Conservation (phyloP, 495 filamentous ascomycete genomes). For the Penicillium silybi region DNA sequence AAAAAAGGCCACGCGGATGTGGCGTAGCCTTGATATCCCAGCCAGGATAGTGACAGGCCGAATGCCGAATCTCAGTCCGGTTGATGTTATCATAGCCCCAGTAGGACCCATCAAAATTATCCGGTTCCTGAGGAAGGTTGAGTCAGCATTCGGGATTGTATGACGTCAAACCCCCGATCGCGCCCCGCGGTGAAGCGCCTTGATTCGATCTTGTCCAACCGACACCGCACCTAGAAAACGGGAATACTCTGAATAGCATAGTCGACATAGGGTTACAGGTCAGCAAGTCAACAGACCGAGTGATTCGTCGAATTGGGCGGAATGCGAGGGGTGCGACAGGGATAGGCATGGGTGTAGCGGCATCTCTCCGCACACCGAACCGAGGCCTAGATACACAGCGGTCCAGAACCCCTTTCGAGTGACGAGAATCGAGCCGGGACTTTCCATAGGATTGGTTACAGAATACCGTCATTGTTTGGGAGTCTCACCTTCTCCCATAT, state of each 20-base stretch:
- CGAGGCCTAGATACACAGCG: background rate
- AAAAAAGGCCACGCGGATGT: background rate
- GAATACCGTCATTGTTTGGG: background rate
- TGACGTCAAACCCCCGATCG: conserved; percentile 18
- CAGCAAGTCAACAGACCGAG: background rate
- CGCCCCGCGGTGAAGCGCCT: conserved; percentile 3
- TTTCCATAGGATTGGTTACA: background rate
- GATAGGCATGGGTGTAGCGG: background rate
- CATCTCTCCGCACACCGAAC: conserved; percentile 1
- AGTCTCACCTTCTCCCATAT: no score
- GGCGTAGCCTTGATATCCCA: background rate
- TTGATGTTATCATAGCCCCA: background rate
- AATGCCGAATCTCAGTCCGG: background rate
- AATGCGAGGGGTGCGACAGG: background rate
- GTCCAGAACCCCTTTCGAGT: background rate
- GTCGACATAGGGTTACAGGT: background rate
- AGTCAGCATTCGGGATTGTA: conserved; percentile 5
- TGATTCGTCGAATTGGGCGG: background rate
- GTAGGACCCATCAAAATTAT: background rate
- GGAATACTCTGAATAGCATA: conserved; percentile 10
- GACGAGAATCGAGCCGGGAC: background rate
- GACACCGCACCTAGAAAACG: background rate
- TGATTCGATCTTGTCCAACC: conserved; percentile 1
- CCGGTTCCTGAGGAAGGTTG: conserved; percentile 15
- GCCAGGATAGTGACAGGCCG: background rate